These are phyloP conservation scores for Oenanthe sinensis DNA, from an alignment of 129 eudicot species.

Conservation along the genomic window DNA sequence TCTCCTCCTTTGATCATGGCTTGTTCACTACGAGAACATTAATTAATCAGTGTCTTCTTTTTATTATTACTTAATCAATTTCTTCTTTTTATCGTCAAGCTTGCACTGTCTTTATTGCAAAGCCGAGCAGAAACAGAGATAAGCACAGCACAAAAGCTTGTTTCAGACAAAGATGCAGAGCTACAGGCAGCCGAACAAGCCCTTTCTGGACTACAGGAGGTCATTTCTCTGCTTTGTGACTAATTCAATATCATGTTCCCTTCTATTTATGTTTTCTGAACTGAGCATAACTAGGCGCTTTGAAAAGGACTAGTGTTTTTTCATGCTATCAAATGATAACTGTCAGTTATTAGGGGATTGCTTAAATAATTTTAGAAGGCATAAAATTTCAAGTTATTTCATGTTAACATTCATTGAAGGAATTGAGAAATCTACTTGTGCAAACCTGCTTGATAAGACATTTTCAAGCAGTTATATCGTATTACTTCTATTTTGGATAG, in stretches of 20 bases:
- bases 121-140: conserved; percentile 74
- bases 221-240: conserved; percentile 10
- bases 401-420: neutral
- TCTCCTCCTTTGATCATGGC: neutral
- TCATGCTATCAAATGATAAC: neutral
- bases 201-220: conserved; percentile 78
- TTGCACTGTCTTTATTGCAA: conserved; percentile 63
- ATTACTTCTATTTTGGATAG: neutral
- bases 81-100: conserved; percentile 31
- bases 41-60: neutral
- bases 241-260: neutral
- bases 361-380: neutral
- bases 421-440: neutral
- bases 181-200: conserved; percentile 65
- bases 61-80: conserved; percentile 3
- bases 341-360: neutral
- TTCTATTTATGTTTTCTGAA: neutral
- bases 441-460: neutral
- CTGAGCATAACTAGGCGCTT: neutral
- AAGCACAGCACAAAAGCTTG: conserved; percentile 54
- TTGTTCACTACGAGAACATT: too few species aligned
- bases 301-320: neutral
- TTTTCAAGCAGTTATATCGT: neutral
- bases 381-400: neutral
- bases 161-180: conserved; percentile 75